Conservation (phyloP, 257 asterid species). For the Apocynum venetum region DNA sequence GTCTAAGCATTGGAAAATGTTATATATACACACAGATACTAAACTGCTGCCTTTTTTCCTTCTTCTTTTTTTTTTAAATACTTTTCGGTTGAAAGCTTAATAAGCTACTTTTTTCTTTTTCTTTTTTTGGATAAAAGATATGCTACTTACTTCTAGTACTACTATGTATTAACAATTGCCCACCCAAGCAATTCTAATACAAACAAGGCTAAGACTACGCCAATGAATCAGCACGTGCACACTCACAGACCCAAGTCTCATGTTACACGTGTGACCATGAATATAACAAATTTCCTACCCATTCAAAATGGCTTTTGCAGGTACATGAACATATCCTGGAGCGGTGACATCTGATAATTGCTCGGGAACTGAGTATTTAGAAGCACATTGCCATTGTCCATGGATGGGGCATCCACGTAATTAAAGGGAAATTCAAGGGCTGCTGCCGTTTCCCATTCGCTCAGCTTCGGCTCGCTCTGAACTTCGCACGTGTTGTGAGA, state of each 20-base stretch:
- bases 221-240: slow-evolving; percentile 20
- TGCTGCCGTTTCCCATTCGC: slow-evolving; percentile 54
- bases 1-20: too few relatives aligned
- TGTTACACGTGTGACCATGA: slow-evolving; percentile 17
- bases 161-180: not conserved
- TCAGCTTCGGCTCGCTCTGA: slow-evolving; percentile 60
- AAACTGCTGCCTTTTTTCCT: too few relatives aligned
- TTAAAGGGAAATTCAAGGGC: slow-evolving; percentile 46
- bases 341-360: slow-evolving; percentile 48
- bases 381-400: slow-evolving; percentile 18
- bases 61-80: too few relatives aligned
- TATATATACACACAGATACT: too few relatives aligned
- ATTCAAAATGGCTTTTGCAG: slow-evolving; percentile 56
- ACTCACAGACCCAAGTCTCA: slow-evolving; percentile 27
- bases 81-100: too few relatives aligned
- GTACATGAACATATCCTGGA: slow-evolving; percentile 56
- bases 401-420: slow-evolving; percentile 43
- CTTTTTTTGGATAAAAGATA: too few relatives aligned
- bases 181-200: not conserved
- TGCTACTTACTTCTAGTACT: not conserved
- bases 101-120: too few relatives aligned
- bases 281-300: not conserved
- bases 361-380: slow-evolving; percentile 42
- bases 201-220: not conserved
- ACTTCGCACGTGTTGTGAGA: slow-evolving; percentile 48